A percentile compares a stretch with the other conserved stretches of the same genome.
Conservation (phyloP, 805 yeast genomes). For the Candida stauntonica region DNA sequence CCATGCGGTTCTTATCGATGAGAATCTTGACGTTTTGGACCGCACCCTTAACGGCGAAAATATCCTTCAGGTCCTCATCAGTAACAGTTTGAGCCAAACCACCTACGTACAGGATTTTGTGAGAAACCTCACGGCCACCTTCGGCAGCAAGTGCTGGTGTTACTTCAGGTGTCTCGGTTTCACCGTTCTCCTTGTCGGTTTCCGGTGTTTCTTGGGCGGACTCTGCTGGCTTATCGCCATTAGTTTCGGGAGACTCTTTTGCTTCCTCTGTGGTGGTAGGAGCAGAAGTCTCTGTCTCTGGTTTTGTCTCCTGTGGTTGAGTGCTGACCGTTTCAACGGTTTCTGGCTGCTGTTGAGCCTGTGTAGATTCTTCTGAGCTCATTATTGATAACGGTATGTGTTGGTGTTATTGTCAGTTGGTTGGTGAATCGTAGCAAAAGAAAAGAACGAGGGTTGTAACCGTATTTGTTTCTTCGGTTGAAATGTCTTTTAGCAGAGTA, state of each 20-base stretch:
- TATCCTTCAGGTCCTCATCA: slow-evolving; percentile 57
- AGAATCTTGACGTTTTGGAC: slow-evolving; percentile 65
- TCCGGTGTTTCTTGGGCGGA: neutral
- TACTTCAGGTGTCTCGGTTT: slow-evolving; percentile 24
- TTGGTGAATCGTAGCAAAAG: no score
- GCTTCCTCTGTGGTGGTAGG: neutral
- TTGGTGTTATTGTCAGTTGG: no score
- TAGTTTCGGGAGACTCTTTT: neutral
- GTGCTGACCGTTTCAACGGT: no score
- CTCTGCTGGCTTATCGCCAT: neutral
- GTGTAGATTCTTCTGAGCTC: no score
- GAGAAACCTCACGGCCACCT: slow-evolving; percentile 79
- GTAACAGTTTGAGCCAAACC: slow-evolving; percentile 60
- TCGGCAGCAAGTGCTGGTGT: slow-evolving; percentile 66
- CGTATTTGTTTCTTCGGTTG: no score
- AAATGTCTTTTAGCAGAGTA: no score
- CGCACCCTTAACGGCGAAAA: slow-evolving; percentile 58
- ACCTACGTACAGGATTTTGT: slow-evolving; percentile 73
- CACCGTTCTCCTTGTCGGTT: neutral
- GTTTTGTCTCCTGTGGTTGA: no score
- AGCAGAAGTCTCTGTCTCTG: no score
- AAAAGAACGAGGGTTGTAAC: no score
- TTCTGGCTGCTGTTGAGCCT: no score
- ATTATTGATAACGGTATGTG: no score
- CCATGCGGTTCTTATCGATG: slow-evolving; percentile 68